Evolutionary conservation across 495 filamentous ascomycete species (phyloP).

Genomic region (Hyphodiscus hymeniophilus): DNA sequence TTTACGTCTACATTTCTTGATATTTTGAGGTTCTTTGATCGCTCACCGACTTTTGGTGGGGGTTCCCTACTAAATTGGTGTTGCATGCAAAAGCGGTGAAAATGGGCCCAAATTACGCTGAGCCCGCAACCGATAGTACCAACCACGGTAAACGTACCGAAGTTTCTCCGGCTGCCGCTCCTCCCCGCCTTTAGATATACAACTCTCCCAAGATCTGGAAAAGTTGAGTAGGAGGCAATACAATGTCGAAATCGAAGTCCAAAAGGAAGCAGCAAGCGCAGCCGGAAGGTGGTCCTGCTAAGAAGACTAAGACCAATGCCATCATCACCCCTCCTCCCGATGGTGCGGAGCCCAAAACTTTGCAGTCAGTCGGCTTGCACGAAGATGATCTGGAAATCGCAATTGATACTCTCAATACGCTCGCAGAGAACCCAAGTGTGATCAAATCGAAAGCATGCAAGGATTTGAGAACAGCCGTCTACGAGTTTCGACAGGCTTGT

Average conservation of each 20-base stretch:
- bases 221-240: too few relatives aligned
- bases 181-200: too few relatives aligned
- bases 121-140: too few relatives aligned
- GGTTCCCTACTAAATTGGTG: too few relatives aligned
- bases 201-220: too few relatives aligned
- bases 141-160: too few relatives aligned
- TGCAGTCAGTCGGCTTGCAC: constrained; percentile 27
- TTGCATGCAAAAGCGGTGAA: too few relatives aligned
- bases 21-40: too few relatives aligned
- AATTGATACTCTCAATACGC: not conserved
- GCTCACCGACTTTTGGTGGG: too few relatives aligned
- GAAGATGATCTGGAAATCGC: constrained; percentile 26
- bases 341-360: constrained; percentile 23
- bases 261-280: constrained; percentile 23
- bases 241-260: constrained; percentile 26
- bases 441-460: constrained; percentile 9
- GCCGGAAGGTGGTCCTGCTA: constrained; percentile 14
- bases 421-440: constrained; percentile 10
- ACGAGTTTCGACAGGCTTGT: constrained; percentile 28
- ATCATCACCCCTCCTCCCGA: constrained; percentile 29
- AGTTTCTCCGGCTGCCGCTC: too few relatives aligned
- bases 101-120: too few relatives aligned
- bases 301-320: constrained; percentile 24
- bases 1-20: too few relatives aligned
- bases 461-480: not conserved